phyloP scores from a whole-genome alignment of 148 eudicot species.

The Persicaria tinctoria region DNA sequence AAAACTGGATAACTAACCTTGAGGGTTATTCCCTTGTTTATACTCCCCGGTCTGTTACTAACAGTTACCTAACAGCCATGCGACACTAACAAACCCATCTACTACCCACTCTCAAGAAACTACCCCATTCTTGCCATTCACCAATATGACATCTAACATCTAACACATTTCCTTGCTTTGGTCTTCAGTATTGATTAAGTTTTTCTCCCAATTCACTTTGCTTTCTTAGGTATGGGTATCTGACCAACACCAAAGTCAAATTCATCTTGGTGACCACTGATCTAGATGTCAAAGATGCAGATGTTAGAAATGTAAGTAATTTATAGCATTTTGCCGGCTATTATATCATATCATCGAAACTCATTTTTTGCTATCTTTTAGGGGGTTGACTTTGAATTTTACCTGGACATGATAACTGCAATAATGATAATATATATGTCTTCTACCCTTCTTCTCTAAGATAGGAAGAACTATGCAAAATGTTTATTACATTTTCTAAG shows the following conservation, averaged over 20 bases:
- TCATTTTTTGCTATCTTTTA: not conserved
- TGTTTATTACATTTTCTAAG: not conserved
- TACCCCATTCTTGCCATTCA: too few relatives aligned
- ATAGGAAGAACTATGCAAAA: not conserved
- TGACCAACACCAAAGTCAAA: constrained; percentile 93
- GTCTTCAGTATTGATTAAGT: not conserved
- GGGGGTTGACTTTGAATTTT: not conserved
- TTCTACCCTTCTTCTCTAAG: not conserved
- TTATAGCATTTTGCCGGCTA: not conserved
- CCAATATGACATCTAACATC: too few relatives aligned
- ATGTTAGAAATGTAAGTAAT: constrained; percentile 85
- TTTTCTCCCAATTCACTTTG: not conserved
- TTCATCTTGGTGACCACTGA: constrained; percentile 93
- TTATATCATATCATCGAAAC: not conserved
- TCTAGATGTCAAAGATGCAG: constrained; percentile 86
- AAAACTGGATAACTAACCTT: too few relatives aligned
- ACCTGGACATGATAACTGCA: not conserved
- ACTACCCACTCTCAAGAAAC: too few relatives aligned
- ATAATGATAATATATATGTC: not conserved
- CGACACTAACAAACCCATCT: too few relatives aligned
- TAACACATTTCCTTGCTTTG: not conserved
- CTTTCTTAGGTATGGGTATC: constrained; percentile 72
- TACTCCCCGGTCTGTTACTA: too few relatives aligned
- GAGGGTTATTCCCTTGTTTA: too few relatives aligned
- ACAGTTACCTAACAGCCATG: too few relatives aligned